A percentile compares a stretch with the other conserved stretches of the same genome.
Conservation (phyloP, 139 green algal genomes). For the Asterochloris sp. region DNA sequence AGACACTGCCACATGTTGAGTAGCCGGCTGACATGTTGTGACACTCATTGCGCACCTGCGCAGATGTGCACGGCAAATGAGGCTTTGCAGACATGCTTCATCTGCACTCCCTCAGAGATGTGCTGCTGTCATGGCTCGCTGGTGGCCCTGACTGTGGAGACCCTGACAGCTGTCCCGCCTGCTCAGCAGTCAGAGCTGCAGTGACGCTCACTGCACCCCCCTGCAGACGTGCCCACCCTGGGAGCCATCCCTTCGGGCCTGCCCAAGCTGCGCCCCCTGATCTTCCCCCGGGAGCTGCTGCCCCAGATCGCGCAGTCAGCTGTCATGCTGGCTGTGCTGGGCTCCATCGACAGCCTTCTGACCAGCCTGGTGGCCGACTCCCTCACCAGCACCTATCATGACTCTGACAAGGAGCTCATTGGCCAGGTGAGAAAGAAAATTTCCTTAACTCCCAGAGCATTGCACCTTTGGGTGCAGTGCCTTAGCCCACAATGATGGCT, state of each 20-base stretch:
- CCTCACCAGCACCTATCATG: constrained; percentile 23
- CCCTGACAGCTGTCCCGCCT: constrained; percentile 1
- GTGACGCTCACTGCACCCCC: too few relatives aligned
- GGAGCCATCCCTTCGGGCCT: constrained; percentile 26
- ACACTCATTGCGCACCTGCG: too few relatives aligned
- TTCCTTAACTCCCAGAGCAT: neutral
- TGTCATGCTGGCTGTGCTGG: constrained; percentile 22
- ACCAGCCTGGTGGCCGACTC: constrained; percentile 31
- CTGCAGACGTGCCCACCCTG: constrained; percentile 19
- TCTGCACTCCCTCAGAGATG: too few relatives aligned
- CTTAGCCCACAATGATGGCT: too few relatives aligned
- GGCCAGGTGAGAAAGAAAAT: constrained; percentile 7
- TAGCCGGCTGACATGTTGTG: too few relatives aligned
- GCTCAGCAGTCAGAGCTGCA: neutral
- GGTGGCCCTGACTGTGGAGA: constrained; percentile 8
- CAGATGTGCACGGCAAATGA: too few relatives aligned
- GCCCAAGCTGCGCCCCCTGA: constrained; percentile 1
- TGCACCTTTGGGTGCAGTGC: neutral
- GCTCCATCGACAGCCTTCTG: constrained; percentile 31
- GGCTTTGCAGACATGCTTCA: too few relatives aligned
- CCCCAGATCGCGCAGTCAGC: neutral
- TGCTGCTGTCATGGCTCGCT: neutral
- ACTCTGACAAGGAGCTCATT: constrained; percentile 27
- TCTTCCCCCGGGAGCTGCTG: constrained; percentile 10
- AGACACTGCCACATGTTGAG: too few relatives aligned